Evolutionary conservation across 2,329 filamentous ascomycete genomes (phyloP), one percentile per base, ranked within the genome.

Genomic region (Aspergillus pseudoglaucus): DNA sequence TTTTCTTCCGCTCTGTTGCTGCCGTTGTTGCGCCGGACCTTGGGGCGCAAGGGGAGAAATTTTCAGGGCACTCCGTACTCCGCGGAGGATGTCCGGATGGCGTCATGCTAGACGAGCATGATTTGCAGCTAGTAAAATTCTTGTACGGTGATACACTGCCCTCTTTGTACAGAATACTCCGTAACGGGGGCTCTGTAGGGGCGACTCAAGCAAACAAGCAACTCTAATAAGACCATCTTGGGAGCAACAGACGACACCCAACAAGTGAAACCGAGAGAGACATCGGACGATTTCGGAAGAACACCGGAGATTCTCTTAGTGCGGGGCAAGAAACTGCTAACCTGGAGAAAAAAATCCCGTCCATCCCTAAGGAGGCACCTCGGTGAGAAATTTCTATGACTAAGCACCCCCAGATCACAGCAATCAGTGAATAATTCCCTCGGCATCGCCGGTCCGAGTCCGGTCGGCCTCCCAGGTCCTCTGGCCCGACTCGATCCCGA

Each of bases 391-490:
- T 20, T 18, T 9, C 18, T 18, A 9, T 35, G 15, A 35, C 33
- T 35, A 35, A 35, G 14, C 33, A 35, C 37, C 37, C 37, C 37
- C 37, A 39, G 37, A 39, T 39, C 9, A 22, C 33, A n/a, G 6
- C 33, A 35, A 17, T 30, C 25, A 30, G 22, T 22, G 22, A 30
- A 30, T 37, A 49, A 51, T 49, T 53, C 38, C 47, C 53, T 58
- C 57, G 57, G 57, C 50, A 54, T 59, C 32, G 42, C 53, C 55
- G 47, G 46, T 50, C 57, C 55, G 57, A 54, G 18, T 48, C 37
- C 37, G 37, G 15, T 39, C 37, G 37, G 37, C 37, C 17, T 18
- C 15, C 17, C 18, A 18, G 17, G 37, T 17, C 8, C 44, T 42
- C 41, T 40, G 44, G 20, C 49, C 55, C 57, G 57, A 59, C 33